Conservation (phyloP, 495 filamentous ascomycete species). For the Xylaria venustula region DNA sequence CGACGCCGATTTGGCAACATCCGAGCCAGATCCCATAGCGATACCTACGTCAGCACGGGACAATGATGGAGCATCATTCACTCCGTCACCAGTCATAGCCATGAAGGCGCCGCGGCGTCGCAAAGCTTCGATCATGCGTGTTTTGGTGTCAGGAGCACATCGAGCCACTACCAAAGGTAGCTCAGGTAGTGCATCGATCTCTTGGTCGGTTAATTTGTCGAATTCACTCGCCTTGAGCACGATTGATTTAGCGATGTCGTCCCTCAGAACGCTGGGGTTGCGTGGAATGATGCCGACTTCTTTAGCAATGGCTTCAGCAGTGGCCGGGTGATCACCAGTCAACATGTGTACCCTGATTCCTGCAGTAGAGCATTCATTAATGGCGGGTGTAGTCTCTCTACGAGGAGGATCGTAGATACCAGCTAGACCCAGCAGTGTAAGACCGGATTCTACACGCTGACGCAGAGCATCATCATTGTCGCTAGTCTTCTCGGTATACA, state of each 20-base stretch:
- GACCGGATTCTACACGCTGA: slow-evolving; percentile 52
- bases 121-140: slow-evolving; percentile 66
- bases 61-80: slow-evolving; percentile 81
- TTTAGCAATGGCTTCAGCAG: slow-evolving; percentile 71
- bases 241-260: slow-evolving; percentile 51
- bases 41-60: slow-evolving; percentile 80
- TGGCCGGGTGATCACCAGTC: slow-evolving; percentile 74
- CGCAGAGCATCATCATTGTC: slow-evolving; percentile 35
- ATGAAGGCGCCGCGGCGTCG: slow-evolving; percentile 59
- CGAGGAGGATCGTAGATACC: slow-evolving; percentile 76
- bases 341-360: slow-evolving; percentile 81
- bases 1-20: slow-evolving; percentile 86
- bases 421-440: slow-evolving; percentile 66
- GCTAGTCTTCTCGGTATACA: slow-evolving; percentile 22
- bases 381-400: slow-evolving; percentile 63
- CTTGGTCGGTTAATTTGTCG: slow-evolving; percentile 56
- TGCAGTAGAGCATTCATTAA: slow-evolving; percentile 63
- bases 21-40: slow-evolving; percentile 82
- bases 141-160: slow-evolving; percentile 66
- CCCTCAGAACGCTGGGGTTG: slow-evolving; percentile 53
- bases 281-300: slow-evolving; percentile 72
- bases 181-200: slow-evolving; percentile 58
- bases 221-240: slow-evolving; percentile 66
- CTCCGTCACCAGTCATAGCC: slow-evolving; percentile 74
- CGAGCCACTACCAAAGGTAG: slow-evolving; percentile 66